Evolutionary conservation across 257 asterid species (phyloP).

Genomic region (Solanum phureja): DNA sequence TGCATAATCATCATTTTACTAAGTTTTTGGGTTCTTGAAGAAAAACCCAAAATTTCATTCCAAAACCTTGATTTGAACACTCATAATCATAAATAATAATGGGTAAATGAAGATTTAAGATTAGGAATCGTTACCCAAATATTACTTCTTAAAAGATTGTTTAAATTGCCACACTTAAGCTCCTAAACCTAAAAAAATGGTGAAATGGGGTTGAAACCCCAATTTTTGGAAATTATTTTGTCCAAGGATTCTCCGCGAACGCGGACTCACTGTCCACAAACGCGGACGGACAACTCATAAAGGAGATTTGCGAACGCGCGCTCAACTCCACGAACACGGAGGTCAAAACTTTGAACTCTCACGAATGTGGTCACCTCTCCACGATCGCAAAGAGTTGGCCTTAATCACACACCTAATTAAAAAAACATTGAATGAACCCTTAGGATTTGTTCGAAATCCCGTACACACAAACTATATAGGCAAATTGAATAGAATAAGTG

Average conservation of each 20-base stretch:
- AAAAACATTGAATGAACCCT: not conserved
- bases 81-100: no score
- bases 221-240: not conserved
- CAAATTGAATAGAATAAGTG: not conserved
- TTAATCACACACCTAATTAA: not conserved
- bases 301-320: not conserved
- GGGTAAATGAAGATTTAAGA: not conserved
- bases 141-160: not conserved
- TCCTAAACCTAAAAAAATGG: not conserved
- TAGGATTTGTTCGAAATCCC: not conserved
- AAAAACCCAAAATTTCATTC: not conserved
- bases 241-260: not conserved
- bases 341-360: not conserved
- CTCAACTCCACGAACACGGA: not conserved
- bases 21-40: not conserved
- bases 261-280: not conserved
- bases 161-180: not conserved
- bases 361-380: not conserved
- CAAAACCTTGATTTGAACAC: not conserved
- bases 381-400: not conserved
- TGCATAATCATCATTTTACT: not conserved
- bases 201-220: not conserved
- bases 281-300: not conserved
- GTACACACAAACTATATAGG: not conserved
- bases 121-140: no score